phyloP scores from a whole-genome alignment of 2,329 filamentous ascomycete species.

The Harringtonia aguacate region DNA sequence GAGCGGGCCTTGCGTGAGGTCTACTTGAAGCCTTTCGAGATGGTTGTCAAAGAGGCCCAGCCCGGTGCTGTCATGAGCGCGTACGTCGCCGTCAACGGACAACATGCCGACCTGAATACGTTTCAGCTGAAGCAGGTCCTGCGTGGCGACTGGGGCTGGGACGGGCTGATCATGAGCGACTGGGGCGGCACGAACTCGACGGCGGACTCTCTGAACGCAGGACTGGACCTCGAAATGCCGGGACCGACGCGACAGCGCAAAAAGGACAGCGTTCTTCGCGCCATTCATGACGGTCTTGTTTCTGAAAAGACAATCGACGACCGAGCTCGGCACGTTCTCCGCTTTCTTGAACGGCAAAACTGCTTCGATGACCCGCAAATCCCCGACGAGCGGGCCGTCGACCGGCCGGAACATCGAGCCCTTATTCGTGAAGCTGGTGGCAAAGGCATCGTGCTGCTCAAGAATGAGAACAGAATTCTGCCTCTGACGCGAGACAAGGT shows the following conservation, averaged over 20 bases:
- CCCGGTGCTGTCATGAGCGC: slow-evolving; percentile 47
- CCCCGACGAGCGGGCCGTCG: not conserved
- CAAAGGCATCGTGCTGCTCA: slow-evolving; percentile 2
- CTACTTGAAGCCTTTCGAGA: slow-evolving; percentile 53
- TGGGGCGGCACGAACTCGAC: slow-evolving; percentile 16
- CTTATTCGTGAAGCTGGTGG: not conserved
- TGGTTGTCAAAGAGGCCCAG: slow-evolving; percentile 42
- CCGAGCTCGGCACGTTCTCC: not conserved
- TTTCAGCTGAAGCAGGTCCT: slow-evolving; percentile 1
- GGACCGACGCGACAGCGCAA: slow-evolving; percentile 10
- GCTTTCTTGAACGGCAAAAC: not conserved
- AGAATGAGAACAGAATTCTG: slow-evolving; percentile 43
- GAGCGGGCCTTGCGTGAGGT: slow-evolving; percentile 50
- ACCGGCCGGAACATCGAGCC: not conserved
- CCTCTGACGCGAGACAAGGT: slow-evolving; percentile 24
- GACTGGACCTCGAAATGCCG: slow-evolving; percentile 18
- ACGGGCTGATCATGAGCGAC: slow-evolving; percentile 11
- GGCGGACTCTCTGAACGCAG: slow-evolving; percentile 12
- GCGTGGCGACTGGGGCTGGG: slow-evolving; percentile 4
- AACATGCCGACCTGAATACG: slow-evolving; percentile 6
- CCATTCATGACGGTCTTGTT: not conserved
- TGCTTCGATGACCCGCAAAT: not conserved
- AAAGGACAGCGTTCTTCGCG: not conserved
- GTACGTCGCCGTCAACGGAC: slow-evolving; percentile 40
- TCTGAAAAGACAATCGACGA: not conserved